A percentile compares a stretch with the other conserved stretches of the same genome.
Evolutionary conservation across 2,329 filamentous ascomycete genomes (phyloP).

Genomic region (Fusarium paranaense): DNA sequence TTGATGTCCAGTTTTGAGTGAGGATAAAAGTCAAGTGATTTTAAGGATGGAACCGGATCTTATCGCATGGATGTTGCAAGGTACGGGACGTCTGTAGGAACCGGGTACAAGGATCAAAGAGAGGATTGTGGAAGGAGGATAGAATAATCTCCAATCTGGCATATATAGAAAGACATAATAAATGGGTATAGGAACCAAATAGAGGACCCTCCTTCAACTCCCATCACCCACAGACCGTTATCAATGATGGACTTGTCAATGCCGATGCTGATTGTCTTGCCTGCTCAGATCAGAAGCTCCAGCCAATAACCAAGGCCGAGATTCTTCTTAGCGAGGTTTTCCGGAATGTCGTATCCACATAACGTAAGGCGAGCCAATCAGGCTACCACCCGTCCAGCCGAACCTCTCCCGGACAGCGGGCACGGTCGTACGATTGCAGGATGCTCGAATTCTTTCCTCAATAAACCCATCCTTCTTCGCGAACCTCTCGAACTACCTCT

Average conservation of each 20-base stretch:
- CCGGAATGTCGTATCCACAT: neutral
- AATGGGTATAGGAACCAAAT: neutral
- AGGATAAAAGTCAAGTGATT: neutral
- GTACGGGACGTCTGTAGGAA: neutral
- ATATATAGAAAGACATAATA: neutral
- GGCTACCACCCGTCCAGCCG: conserved; percentile 29
- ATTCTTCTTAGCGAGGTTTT: neutral
- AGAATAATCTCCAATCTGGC: conserved; percentile 2
- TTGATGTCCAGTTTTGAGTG: conserved; percentile 37
- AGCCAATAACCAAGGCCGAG: conserved; percentile 28
- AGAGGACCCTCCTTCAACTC: neutral
- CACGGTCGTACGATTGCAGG: conserved; percentile 44
- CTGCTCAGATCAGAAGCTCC: conserved; percentile 1
- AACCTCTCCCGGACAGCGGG: conserved; percentile 38
- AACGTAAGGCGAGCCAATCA: conserved; percentile 26
- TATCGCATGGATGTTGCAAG: neutral
- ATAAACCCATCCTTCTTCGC: conserved; percentile 42
- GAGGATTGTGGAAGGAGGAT: neutral
- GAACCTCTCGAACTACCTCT: conserved; percentile 36
- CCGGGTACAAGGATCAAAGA: conserved; percentile 23
- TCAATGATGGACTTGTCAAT: conserved; percentile 1
- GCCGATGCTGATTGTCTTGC: neutral
- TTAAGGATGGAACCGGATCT: neutral
- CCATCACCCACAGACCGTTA: neutral
- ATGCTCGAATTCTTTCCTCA: conserved; percentile 46